These are phyloP conservation scores for Pseudocercospora eumusae DNA, from an alignment of 2,329 filamentous ascomycete genomes.

Conservation along the genomic window DNA sequence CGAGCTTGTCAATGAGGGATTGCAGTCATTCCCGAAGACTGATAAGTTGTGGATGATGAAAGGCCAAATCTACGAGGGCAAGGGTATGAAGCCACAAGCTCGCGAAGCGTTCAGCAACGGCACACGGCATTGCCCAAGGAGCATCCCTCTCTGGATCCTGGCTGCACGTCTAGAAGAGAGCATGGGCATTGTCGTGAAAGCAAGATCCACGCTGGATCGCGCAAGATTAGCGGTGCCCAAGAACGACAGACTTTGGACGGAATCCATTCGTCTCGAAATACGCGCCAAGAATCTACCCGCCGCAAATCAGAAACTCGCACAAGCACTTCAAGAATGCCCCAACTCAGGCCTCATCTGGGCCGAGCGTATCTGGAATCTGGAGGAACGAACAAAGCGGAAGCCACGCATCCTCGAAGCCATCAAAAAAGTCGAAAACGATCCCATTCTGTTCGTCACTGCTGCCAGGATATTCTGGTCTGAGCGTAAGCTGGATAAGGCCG, in stretches of 20 bases:
- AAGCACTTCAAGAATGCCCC: conserved; percentile 87
- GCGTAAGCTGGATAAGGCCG: conserved; percentile 86
- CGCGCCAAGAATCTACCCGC: conserved; percentile 80
- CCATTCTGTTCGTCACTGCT: conserved; percentile 83
- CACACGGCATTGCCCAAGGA: conserved; percentile 80
- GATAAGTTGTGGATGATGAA: conserved; percentile 98
- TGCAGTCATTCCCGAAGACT: conserved; percentile 81
- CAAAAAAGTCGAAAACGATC: conserved; percentile 93
- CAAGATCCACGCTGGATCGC: conserved; percentile 88
- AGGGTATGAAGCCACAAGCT: conserved; percentile 77
- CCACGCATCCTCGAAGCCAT: conserved; percentile 89
- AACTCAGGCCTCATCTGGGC: conserved; percentile 85
- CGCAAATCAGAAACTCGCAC: conserved; percentile 89
- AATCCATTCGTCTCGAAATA: conserved; percentile 90
- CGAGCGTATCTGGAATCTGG: conserved; percentile 94
- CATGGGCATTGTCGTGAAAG: conserved; percentile 81
- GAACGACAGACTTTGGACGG: conserved; percentile 81
- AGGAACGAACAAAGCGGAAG: conserved; percentile 87
- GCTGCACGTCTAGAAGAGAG: conserved; percentile 86
- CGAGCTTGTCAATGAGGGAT: conserved; percentile 80
- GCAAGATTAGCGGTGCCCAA: conserved; percentile 86
- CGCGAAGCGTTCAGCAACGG: conserved; percentile 87
- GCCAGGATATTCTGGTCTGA: conserved; percentile 96
- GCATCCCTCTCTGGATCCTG: conserved; percentile 85
- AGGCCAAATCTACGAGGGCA: conserved; percentile 90